Conservation (phyloP, 1,284 basidiomycete genomes). For the Somion occarium region DNA sequence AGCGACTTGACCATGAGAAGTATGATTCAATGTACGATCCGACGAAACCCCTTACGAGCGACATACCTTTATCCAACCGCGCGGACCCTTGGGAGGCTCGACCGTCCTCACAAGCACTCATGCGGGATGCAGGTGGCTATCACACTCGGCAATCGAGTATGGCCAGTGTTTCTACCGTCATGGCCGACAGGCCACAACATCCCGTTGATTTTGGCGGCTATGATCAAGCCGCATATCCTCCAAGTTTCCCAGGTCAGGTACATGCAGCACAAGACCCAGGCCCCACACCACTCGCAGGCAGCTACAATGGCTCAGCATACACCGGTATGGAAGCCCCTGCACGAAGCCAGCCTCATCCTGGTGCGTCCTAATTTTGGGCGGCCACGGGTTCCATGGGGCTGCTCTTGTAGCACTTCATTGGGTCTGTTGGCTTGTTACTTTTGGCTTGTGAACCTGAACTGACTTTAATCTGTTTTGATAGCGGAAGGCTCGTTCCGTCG, state of each 20-base stretch:
- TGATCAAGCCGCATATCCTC: slow-evolving; percentile 26
- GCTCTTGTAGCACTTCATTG: slow-evolving; percentile 16
- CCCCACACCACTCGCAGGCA: slow-evolving; percentile 35
- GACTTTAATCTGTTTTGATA: slow-evolving; percentile 20
- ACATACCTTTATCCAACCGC: slow-evolving; percentile 62
- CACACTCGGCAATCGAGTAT: slow-evolving; percentile 42
- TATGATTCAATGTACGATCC: slow-evolving; percentile 76
- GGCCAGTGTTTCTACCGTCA: slow-evolving; percentile 51
- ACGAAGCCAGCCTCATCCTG: slow-evolving; percentile 43
- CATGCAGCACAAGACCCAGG: slow-evolving; percentile 40
- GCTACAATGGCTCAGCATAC: slow-evolving; percentile 19
- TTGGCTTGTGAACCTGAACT: slow-evolving; percentile 12
- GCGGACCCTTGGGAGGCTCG: slow-evolving; percentile 73
- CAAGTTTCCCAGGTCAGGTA: slow-evolving; percentile 28
- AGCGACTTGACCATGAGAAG: slow-evolving; percentile 75
- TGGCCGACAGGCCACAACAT: slow-evolving; percentile 44
- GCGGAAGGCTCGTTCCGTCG: slow-evolving; percentile 50
- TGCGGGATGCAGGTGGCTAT: slow-evolving; percentile 18
- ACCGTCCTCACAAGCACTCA: slow-evolving; percentile 42
- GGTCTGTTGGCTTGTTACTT: slow-evolving; percentile 17
- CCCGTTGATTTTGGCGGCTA: slow-evolving; percentile 35
- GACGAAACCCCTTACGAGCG: slow-evolving; percentile 53
- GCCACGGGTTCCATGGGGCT: slow-evolving; percentile 12
- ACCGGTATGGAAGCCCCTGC: slow-evolving; percentile 33
- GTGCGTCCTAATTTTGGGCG: slow-evolving; percentile 34